phyloP scores from a whole-genome alignment of 2,329 filamentous ascomycete species.

The Akanthomyces muscarius region DNA sequence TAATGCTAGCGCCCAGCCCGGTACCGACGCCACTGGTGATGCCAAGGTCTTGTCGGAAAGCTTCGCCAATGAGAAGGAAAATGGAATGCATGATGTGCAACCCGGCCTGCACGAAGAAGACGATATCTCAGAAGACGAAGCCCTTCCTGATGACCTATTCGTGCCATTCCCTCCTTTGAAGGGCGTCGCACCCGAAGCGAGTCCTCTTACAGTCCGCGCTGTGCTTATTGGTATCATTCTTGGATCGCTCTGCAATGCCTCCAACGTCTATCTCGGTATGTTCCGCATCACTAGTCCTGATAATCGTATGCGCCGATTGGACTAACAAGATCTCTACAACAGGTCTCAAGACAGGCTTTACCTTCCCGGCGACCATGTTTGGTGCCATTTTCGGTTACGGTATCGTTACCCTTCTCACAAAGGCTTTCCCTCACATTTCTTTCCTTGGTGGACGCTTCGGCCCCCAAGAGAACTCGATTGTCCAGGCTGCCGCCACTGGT shows the following conservation, averaged over 20 bases:
- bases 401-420: constrained; percentile 51
- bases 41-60: background rate
- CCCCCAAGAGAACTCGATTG: constrained; percentile 59
- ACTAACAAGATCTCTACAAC: background rate
- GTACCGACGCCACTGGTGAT: constrained; percentile 17
- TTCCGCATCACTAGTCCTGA: background rate
- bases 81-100: background rate
- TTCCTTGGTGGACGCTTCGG: constrained; percentile 53
- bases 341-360: constrained; percentile 51
- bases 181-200: constrained; percentile 39
- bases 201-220: constrained; percentile 53
- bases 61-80: background rate
- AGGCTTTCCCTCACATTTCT: constrained; percentile 44
- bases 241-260: constrained; percentile 57
- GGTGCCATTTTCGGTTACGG: constrained; percentile 58
- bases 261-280: constrained; percentile 57
- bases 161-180: constrained; percentile 39
- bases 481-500: constrained; percentile 56
- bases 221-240: constrained; percentile 52
- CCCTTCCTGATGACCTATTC: constrained; percentile 27
- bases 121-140: constrained; percentile 27
- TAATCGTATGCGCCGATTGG: background rate
- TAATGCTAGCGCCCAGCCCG: constrained; percentile 16
- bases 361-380: constrained; percentile 45
- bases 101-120: constrained; percentile 24